Evolutionary conservation across 768 basidiomycete genomes (phyloP).

Genomic region (Myochromella boudieri): DNA sequence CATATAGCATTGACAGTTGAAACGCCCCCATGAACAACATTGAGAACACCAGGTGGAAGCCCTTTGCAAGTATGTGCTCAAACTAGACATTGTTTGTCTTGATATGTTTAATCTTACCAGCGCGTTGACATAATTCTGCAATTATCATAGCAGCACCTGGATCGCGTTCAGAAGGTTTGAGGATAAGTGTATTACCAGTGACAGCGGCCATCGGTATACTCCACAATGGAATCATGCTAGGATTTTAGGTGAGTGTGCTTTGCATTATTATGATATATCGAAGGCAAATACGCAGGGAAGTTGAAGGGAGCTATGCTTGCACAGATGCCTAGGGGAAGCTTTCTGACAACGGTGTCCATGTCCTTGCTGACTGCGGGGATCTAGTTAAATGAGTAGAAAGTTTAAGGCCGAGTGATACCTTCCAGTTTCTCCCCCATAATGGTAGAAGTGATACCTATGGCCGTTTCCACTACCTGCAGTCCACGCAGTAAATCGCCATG

Average conservation of each 20-base stretch:
- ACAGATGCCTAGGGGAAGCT: constrained; percentile 85
- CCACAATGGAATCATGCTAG: constrained; percentile 96
- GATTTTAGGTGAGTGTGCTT: constrained; percentile 1
- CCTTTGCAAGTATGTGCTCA: constrained; percentile 34
- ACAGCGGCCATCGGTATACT: constrained; percentile 86
- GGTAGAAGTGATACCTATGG: constrained; percentile 77
- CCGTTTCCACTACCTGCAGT: constrained; percentile 83
- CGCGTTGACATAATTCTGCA: constrained; percentile 88
- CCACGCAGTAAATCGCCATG: constrained; percentile 94
- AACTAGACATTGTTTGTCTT: neutral
- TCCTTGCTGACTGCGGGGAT: constrained; percentile 77
- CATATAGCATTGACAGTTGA: constrained; percentile 93
- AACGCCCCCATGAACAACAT: constrained; percentile 87
- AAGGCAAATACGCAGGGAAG: constrained; percentile 71
- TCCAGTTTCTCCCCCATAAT: constrained; percentile 92
- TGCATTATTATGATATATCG: neutral
- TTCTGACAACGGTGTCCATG: constrained; percentile 92
- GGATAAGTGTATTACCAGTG: constrained; percentile 90
- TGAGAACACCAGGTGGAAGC: constrained; percentile 85
- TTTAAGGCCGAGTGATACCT: constrained; percentile 45
- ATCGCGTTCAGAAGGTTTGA: constrained; percentile 96
- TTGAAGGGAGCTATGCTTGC: constrained; percentile 89
- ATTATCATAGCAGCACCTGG: constrained; percentile 98
- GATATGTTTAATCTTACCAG: constrained; percentile 45
- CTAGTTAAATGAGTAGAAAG: constrained; percentile 7